Evolutionary conservation across 75 land plant genomes (phyloP), one percentile per base, ranked within the genome.

Genomic region (Selaginella tamariscina): DNA sequence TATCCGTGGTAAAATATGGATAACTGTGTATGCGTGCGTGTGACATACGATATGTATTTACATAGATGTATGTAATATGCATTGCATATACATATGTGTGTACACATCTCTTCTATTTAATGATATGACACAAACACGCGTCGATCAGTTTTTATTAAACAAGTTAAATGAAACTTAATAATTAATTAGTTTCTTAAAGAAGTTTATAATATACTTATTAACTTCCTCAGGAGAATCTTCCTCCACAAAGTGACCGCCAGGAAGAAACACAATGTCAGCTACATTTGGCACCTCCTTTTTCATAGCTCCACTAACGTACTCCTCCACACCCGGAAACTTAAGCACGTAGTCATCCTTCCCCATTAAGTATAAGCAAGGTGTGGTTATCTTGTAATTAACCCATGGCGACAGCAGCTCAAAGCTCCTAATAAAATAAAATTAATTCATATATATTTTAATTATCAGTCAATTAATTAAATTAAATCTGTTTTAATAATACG

Each of bases 211-310:
- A 2, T 74, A 65, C 31, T 74, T 29, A 64, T 88, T 88, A 59
- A 88, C 78, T 55, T 76, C 64, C 13, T 77, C 71, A 0, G 83
- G 80, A 33, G 71, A 49, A 27, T 81, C 72, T 30, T 81, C 82
- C 21, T 77, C 75, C 27, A 77, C 73, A 63, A 77, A 81, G 56
- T 81, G 83, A 33, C 27, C 49, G 29, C 74, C 83, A 56, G 56
- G 1, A 24, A 49, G 29, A 74, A 56, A 2, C 74, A 70, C 33
- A 81, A 56, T 30, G 70, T 13, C 0, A 74, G 74, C 27, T 27
- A 54, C 1, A 54, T 26, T 26, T n/a, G 57, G 62, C 26, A 30
- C 33, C 26, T 44, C 9, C 55, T 71, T 67, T 44, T 66, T n/a
- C 55, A 29, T 65, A 0, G 31, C 77, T 24, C 67, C 67, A 15